Percentiles rank a stretch among this genome's conserved stretches.
Conservation (phyloP, 805 yeast species). For the Candida coquimbonensis region DNA sequence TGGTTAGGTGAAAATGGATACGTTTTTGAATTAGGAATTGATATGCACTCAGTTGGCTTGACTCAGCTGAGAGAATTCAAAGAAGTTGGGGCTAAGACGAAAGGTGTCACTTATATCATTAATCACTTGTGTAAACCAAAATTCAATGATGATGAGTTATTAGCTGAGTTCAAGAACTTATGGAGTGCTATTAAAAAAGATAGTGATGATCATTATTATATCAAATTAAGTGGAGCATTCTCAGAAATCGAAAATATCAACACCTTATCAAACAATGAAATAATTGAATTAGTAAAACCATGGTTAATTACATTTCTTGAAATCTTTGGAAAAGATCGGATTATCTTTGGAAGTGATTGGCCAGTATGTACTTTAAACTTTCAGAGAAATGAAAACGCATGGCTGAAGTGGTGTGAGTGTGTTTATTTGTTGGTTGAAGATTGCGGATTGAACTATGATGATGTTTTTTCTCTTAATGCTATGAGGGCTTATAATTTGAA, state of each 20-base stretch:
- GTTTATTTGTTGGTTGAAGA: constrained; percentile 17
- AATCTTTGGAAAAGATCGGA: constrained; percentile 25
- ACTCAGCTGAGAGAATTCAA: constrained; percentile 35
- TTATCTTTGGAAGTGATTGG: constrained; percentile 41
- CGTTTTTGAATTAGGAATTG: constrained; percentile 38
- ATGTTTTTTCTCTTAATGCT: constrained; percentile 18
- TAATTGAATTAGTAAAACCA: constrained; percentile 21
- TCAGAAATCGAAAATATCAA: constrained; percentile 22
- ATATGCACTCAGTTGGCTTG: constrained; percentile 29
- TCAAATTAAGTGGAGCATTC: constrained; percentile 37
- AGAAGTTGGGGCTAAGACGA: constrained; percentile 23
- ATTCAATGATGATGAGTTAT: constrained; percentile 11
- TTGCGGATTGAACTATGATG: constrained; percentile 8
- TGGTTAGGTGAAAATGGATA: constrained; percentile 26
- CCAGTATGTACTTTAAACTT: constrained; percentile 30
- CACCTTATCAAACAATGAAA: constrained; percentile 16
- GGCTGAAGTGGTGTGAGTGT: constrained; percentile 22
- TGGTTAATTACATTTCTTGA: constrained; percentile 27
- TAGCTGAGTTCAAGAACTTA: constrained; percentile 20
- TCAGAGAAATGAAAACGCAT: constrained; percentile 8
- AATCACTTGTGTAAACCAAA: constrained; percentile 40
- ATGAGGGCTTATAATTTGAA: constrained; percentile 16
- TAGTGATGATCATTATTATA: constrained; percentile 19
- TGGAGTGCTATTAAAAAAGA: constrained; percentile 16
- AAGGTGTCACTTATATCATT: constrained; percentile 27